phyloP scores from a whole-genome alignment of 2,329 filamentous ascomycete genomes.

The Trichophaea hybrida region DNA sequence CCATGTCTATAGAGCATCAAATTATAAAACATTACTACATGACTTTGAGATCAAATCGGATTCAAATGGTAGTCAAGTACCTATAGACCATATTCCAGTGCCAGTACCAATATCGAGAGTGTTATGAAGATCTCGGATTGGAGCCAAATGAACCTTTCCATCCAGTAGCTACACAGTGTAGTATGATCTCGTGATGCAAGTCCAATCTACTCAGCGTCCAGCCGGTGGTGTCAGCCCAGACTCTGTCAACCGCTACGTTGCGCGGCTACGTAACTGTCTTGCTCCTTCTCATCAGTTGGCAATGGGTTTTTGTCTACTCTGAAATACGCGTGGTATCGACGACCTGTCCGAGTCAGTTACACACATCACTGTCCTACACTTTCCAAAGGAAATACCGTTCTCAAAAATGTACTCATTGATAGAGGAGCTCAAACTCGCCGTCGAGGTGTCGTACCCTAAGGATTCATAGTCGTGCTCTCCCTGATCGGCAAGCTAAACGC shows the following conservation, averaged over 20 bases:
- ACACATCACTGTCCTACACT: background rate
- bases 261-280: background rate
- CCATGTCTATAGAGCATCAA: background rate
- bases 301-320: background rate
- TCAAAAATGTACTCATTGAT: background rate
- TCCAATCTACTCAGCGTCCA: background rate
- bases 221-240: background rate
- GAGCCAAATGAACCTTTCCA: slow-evolving; percentile 34
- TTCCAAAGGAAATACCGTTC: background rate
- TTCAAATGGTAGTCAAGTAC: no score
- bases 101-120: slow-evolving; percentile 4
- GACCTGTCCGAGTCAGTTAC: background rate
- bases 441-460: background rate
- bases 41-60: no score
- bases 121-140: slow-evolving; percentile 27
- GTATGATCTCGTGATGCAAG: slow-evolving; percentile 3
- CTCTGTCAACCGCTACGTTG: background rate
- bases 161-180: slow-evolving; percentile 36
- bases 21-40: no score
- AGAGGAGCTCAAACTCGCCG: background rate
- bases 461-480: background rate
- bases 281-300: slow-evolving; percentile 8
- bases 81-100: background rate
- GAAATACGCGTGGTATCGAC: background rate
- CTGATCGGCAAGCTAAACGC: background rate